Evolutionary conservation across 805 yeast genomes (phyloP).

Genomic region (Candida glaebosa): DNA sequence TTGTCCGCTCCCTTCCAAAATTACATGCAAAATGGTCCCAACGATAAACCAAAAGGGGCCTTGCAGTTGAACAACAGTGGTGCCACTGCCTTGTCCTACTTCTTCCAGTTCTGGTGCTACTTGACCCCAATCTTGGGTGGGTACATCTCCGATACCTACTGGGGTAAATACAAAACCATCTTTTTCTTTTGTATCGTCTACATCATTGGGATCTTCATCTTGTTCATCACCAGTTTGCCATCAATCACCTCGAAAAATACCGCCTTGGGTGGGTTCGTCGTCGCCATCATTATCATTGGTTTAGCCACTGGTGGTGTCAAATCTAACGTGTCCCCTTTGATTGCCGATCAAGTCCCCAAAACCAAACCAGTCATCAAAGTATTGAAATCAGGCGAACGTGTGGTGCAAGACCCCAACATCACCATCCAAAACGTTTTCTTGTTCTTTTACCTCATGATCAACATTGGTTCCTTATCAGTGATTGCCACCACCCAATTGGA

Average conservation of each 20-base stretch:
- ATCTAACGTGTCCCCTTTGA: constrained; percentile 68
- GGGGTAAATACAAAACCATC: constrained; percentile 72
- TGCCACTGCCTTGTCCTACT: constrained; percentile 70
- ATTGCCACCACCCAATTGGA: constrained; percentile 77
- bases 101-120: constrained; percentile 81
- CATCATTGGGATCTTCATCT: constrained; percentile 56
- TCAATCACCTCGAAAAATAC: constrained; percentile 45
- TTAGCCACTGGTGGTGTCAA: constrained; percentile 81
- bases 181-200: constrained; percentile 57
- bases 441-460: constrained; percentile 74
- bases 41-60: constrained; percentile 42
- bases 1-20: constrained; percentile 73
- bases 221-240: constrained; percentile 70
- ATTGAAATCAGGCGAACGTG: constrained; percentile 38
- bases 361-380: constrained; percentile 36
- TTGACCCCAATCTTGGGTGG: constrained; percentile 79
- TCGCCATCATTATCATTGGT: constrained; percentile 60
- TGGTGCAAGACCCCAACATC: constrained; percentile 56
- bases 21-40: constrained; percentile 62
- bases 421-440: constrained; percentile 73
- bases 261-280: constrained; percentile 61
- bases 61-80: constrained; percentile 56
- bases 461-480: constrained; percentile 70
- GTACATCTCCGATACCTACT: constrained; percentile 66
- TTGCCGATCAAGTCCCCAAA: constrained; percentile 58